Percentiles rank a stretch among this genome's conserved stretches.
phyloP scores from a whole-genome alignment of 208 protist genomes.

The Trichomonas vaginalis region DNA sequence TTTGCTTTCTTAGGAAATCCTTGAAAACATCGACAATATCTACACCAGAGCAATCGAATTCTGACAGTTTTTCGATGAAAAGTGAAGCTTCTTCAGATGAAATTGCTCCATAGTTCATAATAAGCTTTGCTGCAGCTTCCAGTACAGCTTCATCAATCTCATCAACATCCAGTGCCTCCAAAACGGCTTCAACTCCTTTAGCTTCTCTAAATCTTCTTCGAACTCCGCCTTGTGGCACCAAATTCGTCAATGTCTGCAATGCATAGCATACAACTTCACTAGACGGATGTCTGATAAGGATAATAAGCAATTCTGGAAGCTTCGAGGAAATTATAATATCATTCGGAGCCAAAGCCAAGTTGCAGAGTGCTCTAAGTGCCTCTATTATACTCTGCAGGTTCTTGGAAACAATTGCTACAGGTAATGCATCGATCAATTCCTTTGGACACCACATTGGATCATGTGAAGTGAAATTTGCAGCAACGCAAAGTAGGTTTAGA shows the following conservation, averaged over 20 bases:
- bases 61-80: neutral
- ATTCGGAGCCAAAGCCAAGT: neutral
- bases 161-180: neutral
- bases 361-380: neutral
- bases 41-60: neutral
- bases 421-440: neutral
- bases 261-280: neutral
- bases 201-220: neutral
- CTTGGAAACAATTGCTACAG: neutral
- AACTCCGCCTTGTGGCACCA: neutral
- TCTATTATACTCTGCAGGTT: neutral
- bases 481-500: neutral
- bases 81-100: neutral
- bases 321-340: neutral
- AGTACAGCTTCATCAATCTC: neutral
- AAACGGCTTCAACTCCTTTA: neutral
- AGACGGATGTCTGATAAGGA: neutral
- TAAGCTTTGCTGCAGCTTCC: neutral
- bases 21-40: neutral
- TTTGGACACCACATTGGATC: neutral
- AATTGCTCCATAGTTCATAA: constrained; percentile 15
- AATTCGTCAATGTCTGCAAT: neutral
- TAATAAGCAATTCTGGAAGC: neutral
- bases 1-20: neutral
- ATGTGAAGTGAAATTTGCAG: neutral